Evolutionary conservation across 352 stramenopile species (phyloP).

Genomic region (Blastocystis sp.): DNA sequence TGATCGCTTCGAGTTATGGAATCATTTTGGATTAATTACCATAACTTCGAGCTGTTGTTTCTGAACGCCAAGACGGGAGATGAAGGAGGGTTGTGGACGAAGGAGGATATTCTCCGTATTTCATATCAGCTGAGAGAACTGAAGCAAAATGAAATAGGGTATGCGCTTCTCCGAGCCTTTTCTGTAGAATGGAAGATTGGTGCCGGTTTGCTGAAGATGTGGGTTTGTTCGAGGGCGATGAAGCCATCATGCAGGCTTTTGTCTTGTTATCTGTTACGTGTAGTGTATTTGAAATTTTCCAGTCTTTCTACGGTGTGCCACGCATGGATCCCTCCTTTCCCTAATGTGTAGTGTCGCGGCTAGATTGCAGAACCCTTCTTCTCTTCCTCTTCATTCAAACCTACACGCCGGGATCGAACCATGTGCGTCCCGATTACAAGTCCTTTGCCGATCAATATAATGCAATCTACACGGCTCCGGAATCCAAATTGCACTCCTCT

Average conservation of each 20-base stretch:
- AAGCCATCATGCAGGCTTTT: constrained; percentile 18
- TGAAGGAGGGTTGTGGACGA: background rate
- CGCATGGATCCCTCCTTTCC: background rate
- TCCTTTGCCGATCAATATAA: background rate
- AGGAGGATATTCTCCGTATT: constrained; percentile 33
- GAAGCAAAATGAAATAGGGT: constrained; percentile 19
- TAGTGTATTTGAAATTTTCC: constrained; percentile 48
- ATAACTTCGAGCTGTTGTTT: constrained; percentile 11
- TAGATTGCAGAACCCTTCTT: background rate
- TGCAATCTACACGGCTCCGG: background rate
- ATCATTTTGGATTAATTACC: constrained; percentile 34
- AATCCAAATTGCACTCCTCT: background rate
- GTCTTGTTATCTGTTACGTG: background rate
- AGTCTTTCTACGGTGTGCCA: background rate
- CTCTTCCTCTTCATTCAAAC: constrained; percentile 38
- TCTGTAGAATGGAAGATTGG: constrained; percentile 33
- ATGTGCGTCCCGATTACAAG: background rate
- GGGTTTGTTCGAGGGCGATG: background rate
- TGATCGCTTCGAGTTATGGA: background rate
- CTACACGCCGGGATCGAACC: background rate
- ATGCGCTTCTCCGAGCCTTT: background rate
- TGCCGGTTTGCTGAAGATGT: constrained; percentile 15
- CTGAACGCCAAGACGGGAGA: background rate
- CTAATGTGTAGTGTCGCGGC: background rate
- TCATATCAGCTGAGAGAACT: background rate